These are phyloP conservation scores for Rhynchospora breviuscula DNA, from an alignment of 176 grass and related monocot species.

Conservation along the genomic window DNA sequence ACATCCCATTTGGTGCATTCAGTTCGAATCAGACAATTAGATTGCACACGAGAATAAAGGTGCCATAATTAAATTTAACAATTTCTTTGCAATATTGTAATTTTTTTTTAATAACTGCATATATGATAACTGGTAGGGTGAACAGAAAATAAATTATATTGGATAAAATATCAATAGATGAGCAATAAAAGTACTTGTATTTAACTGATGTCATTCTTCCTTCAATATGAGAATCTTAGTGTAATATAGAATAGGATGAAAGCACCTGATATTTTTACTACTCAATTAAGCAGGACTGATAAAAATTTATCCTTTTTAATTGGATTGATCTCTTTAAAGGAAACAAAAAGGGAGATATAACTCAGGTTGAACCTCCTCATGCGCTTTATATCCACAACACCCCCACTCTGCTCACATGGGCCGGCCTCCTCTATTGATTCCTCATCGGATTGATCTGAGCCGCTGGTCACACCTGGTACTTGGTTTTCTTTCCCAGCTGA, in stretches of 20 bases:
- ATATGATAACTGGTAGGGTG: not conserved
- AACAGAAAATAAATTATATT: not conserved
- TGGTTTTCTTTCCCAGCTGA: conserved; percentile 57
- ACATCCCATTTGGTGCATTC: not conserved
- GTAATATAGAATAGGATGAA: not conserved
- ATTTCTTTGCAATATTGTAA: not conserved
- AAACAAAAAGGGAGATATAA: conserved; percentile 9
- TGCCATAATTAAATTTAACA: not conserved
- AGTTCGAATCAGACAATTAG: not conserved
- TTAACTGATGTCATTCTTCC: not conserved
- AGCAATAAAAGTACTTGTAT: not conserved
- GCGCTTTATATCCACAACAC: conserved; percentile 51
- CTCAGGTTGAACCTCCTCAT: conserved; percentile 56
- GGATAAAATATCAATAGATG: not conserved
- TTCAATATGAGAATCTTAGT: not conserved
- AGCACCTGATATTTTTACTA: not conserved
- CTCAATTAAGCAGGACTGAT: not conserved
- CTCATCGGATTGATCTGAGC: conserved; percentile 73
- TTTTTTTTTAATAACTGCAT: not conserved
- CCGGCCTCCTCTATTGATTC: conserved; percentile 52
- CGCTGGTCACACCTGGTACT: conserved; percentile 55
- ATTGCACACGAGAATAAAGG: not conserved
- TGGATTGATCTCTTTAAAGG: not conserved
- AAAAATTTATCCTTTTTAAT: not conserved
- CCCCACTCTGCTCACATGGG: conserved; percentile 54